phyloP scores from a whole-genome alignment of 2,329 filamentous ascomycete species.

The Epichloe typhina region DNA sequence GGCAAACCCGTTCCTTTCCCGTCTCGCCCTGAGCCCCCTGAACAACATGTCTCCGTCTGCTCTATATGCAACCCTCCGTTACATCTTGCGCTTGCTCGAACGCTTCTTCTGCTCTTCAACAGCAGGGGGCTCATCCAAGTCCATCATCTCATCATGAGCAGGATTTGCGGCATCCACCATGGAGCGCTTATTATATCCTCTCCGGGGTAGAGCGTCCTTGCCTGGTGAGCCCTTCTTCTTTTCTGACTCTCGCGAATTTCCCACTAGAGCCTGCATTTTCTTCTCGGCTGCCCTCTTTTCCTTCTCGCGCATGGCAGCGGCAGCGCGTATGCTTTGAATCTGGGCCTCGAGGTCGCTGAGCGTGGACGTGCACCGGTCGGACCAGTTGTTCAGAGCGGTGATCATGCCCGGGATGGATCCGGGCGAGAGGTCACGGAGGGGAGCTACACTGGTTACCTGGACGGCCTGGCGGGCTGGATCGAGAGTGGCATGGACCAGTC shows the following conservation, averaged over 20 bases:
- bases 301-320: constrained; percentile 39
- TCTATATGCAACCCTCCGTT: constrained; percentile 5
- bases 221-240: constrained; percentile 16
- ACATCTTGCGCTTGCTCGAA: constrained; percentile 41
- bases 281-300: constrained; percentile 35
- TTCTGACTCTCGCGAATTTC: constrained; percentile 30
- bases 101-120: constrained; percentile 36
- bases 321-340: constrained; percentile 50
- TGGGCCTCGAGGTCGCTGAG: constrained; percentile 64
- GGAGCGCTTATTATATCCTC: constrained; percentile 19
- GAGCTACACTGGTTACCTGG: constrained; percentile 67
- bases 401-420: constrained; percentile 58
- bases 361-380: constrained; percentile 60
- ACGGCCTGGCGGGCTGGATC: constrained; percentile 66
- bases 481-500: constrained; percentile 68
- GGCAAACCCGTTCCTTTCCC: not conserved
- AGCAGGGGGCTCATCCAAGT: constrained; percentile 39
- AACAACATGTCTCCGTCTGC: not conserved
- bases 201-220: constrained; percentile 14
- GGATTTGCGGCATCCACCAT: constrained; percentile 31
- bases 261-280: constrained; percentile 35
- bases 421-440: constrained; percentile 74
- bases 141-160: constrained; percentile 38
- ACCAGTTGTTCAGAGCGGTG: constrained; percentile 58
- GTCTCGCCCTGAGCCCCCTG: not conserved